Conservation (phyloP, 768 basidiomycete species). For the Mycena vulgaris region DNA sequence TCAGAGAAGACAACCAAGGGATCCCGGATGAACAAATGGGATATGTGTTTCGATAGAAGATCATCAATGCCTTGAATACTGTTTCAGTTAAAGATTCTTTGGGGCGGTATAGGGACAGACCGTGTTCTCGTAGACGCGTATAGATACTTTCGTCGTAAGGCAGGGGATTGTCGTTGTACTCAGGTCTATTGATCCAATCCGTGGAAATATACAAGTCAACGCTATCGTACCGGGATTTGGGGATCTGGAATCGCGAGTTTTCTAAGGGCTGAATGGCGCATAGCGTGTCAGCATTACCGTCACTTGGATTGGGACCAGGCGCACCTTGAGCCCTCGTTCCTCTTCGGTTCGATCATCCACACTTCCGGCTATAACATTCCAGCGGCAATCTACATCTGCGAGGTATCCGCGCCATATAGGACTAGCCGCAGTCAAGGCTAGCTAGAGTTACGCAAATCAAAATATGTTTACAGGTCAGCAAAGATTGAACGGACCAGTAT, state of each 20-base stretch:
- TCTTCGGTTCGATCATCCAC: constrained; percentile 98
- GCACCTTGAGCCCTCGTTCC: constrained; percentile 90
- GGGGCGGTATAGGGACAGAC: constrained; percentile 57
- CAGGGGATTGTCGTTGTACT: constrained; percentile 91
- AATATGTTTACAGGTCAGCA: neutral
- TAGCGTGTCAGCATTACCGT: constrained; percentile 16
- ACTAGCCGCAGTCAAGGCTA: constrained; percentile 95
- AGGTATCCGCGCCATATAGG: constrained; percentile 96
- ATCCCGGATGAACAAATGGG: constrained; percentile 97
- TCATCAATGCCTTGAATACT: constrained; percentile 81
- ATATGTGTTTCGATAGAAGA: constrained; percentile 89
- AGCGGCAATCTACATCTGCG: constrained; percentile 97
- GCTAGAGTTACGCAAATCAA: constrained; percentile 57
- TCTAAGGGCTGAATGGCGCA: constrained; percentile 76
- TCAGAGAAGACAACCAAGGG: constrained; percentile 97
- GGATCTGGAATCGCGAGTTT: constrained; percentile 82
- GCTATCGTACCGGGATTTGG: constrained; percentile 98
- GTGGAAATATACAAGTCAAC: constrained; percentile 95
- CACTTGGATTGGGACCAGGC: constrained; percentile 8
- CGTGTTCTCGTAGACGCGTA: constrained; percentile 80
- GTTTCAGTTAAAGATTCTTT: neutral
- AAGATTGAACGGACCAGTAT: constrained; percentile 79
- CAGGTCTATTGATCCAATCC: constrained; percentile 88
- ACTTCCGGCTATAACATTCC: constrained; percentile 99
- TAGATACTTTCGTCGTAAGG: constrained; percentile 86